Base-by-base conservation (phyloP, 371 early-diverging fungal species). In the Mucor lusitanicus region DNA sequence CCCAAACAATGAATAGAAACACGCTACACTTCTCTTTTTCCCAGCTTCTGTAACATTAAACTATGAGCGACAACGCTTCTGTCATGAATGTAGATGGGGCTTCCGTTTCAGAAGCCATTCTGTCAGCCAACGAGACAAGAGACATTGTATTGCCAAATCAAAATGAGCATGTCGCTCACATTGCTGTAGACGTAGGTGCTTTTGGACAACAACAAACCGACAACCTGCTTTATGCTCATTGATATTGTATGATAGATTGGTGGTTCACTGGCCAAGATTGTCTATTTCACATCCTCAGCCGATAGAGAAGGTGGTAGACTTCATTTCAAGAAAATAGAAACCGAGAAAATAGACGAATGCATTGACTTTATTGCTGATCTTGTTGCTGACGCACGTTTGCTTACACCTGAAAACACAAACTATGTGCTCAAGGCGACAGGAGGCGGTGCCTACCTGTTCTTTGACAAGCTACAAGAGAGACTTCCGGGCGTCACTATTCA, bases 321-420 rank as follows among this genome's bases (percentile, higher is more conserved):
- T 66, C 94, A 96, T 78, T 98, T 98, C 72, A 89, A 87, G 70
- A 95, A 93, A 74, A 96, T 97, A 70, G 96, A 97, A 74, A 98
- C 98, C 0, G 95, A 94, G 71, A 86, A 91, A 62, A 91, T 97
- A 39, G 93, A 95, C 30, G 86, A 92, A 59, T 96, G 95, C 75
- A 87, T 97, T 11, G 90, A 88, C 48, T 98, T 95, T 75, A 86
- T 98, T 66, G 78, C 82, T 53, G 79, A 78, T 7, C 78, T 96
- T 37, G 70, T 95, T 46, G 81, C 86, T n/a, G 86, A 85, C 57
- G 82, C 80, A 69, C 76, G 68, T 65, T 73, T 65, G 59, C 61
- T 73, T 53, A 57, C 76, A 23, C 63, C 72, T 59, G 46, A 72
- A 64, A 75, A 71, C 12, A 72, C 67, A 28, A 74, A 82, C 55